Conservation (phyloP, 176 grass and related monocot species). For the Pharus latifolius region DNA sequence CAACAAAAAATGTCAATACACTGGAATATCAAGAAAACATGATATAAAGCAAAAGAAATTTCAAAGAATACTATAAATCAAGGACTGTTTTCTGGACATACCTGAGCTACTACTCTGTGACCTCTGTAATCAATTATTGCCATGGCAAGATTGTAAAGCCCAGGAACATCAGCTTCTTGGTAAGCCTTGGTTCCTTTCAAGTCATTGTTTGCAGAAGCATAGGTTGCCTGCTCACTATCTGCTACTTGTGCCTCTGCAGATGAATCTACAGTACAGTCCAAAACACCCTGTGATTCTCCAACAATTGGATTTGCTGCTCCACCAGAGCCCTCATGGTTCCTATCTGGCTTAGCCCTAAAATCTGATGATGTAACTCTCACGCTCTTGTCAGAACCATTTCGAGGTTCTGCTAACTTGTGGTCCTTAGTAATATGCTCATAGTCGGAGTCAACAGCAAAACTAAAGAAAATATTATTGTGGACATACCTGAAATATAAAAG, state of each 20-base stretch:
- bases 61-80: neutral
- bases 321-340: neutral
- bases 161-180: constrained; percentile 91
- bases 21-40: neutral
- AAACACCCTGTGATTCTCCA: constrained; percentile 16
- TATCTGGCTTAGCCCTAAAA: constrained; percentile 18
- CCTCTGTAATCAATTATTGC: constrained; percentile 98
- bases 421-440: constrained; percentile 66
- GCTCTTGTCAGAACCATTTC: constrained; percentile 16
- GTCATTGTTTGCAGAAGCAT: constrained; percentile 99
- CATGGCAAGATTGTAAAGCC: constrained; percentile 99
- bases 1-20: neutral
- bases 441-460: constrained; percentile 89
- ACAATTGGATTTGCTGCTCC: neutral
- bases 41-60: neutral
- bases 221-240: constrained; percentile 92
- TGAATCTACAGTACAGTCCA: constrained; percentile 23
- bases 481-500: constrained; percentile 65
- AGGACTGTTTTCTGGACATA: constrained; percentile 13
- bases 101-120: constrained; percentile 96
- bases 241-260: constrained; percentile 63
- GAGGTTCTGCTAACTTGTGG: constrained; percentile 28
- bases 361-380: constrained; percentile 1
- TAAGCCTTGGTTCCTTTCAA: constrained; percentile 97
- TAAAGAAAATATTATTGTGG: constrained; percentile 99